A percentile compares a stretch with the other conserved stretches of the same genome.
Evolutionary conservation across 1,139 yeast genomes (phyloP).

Genomic region (Suhomyces panamericanus): DNA sequence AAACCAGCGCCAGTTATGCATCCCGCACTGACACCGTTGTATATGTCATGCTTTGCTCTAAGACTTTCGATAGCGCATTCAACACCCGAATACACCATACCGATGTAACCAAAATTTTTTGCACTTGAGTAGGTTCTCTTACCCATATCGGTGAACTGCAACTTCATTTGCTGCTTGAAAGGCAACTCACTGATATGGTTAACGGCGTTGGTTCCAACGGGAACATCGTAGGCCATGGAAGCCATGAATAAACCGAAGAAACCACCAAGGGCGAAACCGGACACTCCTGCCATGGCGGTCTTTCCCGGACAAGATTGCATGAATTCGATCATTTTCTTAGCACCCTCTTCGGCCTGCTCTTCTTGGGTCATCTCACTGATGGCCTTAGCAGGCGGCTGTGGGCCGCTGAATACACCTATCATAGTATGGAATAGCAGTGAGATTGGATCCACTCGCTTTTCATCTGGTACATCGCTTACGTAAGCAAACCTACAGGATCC

Average conservation of each 20-base stretch:
- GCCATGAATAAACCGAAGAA: constrained; percentile 97
- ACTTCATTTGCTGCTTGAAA: constrained; percentile 86
- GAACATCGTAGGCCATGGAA: constrained; percentile 82
- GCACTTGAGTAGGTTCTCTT: constrained; percentile 83
- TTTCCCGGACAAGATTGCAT: constrained; percentile 97
- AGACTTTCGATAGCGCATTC: constrained; percentile 87
- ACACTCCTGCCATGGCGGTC: constrained; percentile 85
- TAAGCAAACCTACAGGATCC: constrained; percentile 3
- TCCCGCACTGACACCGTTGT: constrained; percentile 91
- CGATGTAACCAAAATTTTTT: constrained; percentile 91
- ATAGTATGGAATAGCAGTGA: constrained; percentile 15
- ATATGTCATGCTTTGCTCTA: constrained; percentile 89
- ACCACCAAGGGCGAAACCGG: constrained; percentile 95
- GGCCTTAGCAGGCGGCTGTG: constrained; percentile 37
- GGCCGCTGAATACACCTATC: constrained; percentile 29
- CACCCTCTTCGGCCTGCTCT: constrained; percentile 92
- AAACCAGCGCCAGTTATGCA: constrained; percentile 93
- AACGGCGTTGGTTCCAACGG: constrained; percentile 60
- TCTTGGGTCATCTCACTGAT: constrained; percentile 79
- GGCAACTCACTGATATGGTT: constrained; percentile 76
- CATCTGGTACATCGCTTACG: constrained; percentile 2
- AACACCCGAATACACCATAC: constrained; percentile 90
- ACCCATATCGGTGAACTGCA: constrained; percentile 93
- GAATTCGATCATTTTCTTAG: constrained; percentile 75
- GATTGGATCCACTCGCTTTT: constrained; percentile 1